phyloP scores from a whole-genome alignment of 129 eudicot genomes.

The Calendula officinalis region DNA sequence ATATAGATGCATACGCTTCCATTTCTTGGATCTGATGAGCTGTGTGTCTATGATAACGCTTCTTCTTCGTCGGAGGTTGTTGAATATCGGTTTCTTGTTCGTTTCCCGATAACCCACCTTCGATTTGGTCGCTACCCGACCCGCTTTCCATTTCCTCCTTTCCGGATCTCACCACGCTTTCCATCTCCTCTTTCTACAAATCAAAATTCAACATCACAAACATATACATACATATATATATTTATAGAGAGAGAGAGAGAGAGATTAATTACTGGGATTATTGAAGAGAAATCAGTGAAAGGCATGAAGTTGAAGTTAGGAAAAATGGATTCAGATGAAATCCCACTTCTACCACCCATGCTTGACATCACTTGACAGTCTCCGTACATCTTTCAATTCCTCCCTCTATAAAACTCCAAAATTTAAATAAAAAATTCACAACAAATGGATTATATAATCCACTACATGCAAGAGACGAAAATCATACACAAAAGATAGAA shows the following conservation, averaged over 20 bases:
- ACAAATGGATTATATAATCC: not conserved
- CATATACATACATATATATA: not conserved
- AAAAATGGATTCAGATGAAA: conserved; percentile 55
- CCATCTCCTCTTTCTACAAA: conserved; percentile 65
- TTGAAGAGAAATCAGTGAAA: conserved; percentile 56
- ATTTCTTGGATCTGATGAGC: conserved; percentile 72
- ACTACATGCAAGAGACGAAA: not conserved
- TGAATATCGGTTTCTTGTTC: conserved; percentile 43
- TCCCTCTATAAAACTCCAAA: conserved; percentile 10
- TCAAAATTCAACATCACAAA: too few species aligned
- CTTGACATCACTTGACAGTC: conserved; percentile 90
- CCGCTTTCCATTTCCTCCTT: conserved; percentile 75
- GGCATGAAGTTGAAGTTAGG: conserved; percentile 85
- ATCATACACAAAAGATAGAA: conserved; percentile 12
- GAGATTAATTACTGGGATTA: conserved; percentile 17
- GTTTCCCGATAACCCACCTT: conserved; percentile 61
- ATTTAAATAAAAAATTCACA: not conserved
- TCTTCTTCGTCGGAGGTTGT: conserved; percentile 47
- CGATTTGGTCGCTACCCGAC: conserved; percentile 75
- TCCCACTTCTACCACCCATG: conserved; percentile 60
- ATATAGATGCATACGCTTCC: conserved; percentile 46
- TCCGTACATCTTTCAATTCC: conserved; percentile 60
- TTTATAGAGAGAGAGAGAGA: not conserved
- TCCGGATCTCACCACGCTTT: conserved; percentile 41
- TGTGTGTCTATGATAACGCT: conserved; percentile 62